Percentiles rank a stretch among this genome's conserved stretches.
Evolutionary conservation across 2,329 filamentous ascomycete genomes (phyloP).

Genomic region (Exophiala sp.): DNA sequence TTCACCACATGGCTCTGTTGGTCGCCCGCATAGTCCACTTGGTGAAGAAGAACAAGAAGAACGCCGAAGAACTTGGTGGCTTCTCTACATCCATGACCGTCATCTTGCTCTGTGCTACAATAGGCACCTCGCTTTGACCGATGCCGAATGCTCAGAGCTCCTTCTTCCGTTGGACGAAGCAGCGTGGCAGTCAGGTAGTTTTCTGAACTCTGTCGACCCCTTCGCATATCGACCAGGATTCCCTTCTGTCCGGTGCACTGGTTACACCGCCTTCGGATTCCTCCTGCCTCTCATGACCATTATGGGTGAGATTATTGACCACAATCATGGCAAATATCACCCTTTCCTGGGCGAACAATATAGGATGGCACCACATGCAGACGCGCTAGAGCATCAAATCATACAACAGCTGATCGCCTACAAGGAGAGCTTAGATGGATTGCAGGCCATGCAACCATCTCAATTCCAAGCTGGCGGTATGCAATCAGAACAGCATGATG

Average conservation of each 20-base stretch:
- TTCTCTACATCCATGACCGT: slow-evolving; percentile 47
- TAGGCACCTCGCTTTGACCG: slow-evolving; percentile 41
- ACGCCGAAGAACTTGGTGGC: slow-evolving; percentile 47
- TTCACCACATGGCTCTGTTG: not conserved
- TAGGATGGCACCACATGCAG: not conserved
- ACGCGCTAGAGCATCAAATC: slow-evolving; percentile 29
- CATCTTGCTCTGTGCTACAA: slow-evolving; percentile 50
- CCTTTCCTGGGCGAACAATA: slow-evolving; percentile 33
- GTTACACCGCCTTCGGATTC: slow-evolving; percentile 48
- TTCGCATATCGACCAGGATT: not conserved
- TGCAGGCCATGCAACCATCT: not conserved
- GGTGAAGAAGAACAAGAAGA: slow-evolving; percentile 42
- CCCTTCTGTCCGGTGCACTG: slow-evolving; percentile 35
- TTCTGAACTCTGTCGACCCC: slow-evolving; percentile 1
- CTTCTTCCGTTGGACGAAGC: slow-evolving; percentile 40
- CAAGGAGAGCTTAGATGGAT: not conserved
- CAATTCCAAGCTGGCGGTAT: slow-evolving; percentile 5
- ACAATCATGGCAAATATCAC: slow-evolving; percentile 45
- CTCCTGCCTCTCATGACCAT: slow-evolving; percentile 50
- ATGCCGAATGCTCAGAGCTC: slow-evolving; percentile 43
- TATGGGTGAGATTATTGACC: slow-evolving; percentile 49
- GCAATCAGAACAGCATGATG: slow-evolving; percentile 21
- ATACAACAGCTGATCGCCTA: not conserved
- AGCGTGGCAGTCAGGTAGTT: slow-evolving; percentile 29
- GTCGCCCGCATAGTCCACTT: not conserved